phyloP scores from a whole-genome alignment of 805 yeast species.

The Ogataea sp. region DNA sequence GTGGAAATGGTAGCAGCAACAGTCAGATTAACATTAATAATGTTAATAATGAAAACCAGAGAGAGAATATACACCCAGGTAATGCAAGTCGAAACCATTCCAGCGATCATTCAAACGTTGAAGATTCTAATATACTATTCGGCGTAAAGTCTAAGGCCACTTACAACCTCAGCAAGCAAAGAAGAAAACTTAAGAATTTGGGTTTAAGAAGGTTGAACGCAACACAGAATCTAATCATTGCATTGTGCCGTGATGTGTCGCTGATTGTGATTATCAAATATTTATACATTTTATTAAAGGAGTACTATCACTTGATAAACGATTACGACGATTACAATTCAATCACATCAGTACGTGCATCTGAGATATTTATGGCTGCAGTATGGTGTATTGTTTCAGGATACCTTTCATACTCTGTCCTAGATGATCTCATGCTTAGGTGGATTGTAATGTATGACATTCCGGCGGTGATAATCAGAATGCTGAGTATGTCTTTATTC shows the following conservation, averaged over 20 bases:
- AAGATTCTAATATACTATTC: conserved; percentile 5
- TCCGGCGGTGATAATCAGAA: conserved; percentile 80
- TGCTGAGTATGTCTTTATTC: conserved; percentile 73
- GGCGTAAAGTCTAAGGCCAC: conserved; percentile 21
- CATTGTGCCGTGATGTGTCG: conserved; percentile 73
- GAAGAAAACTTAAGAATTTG: conserved; percentile 39
- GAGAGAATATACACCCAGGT: too few relatives aligned
- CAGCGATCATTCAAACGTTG: too few relatives aligned
- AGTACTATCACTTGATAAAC: conserved; percentile 18
- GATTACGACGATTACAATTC: conserved; percentile 6
- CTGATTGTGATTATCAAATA: conserved; percentile 28
- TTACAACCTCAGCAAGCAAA: conserved; percentile 17
- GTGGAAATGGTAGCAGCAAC: too few relatives aligned
- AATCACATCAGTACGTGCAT: conserved; percentile 54
- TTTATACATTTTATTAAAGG: conserved; percentile 16
- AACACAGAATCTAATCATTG: conserved; percentile 65
- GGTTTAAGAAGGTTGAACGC: conserved; percentile 70
- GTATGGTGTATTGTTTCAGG: conserved; percentile 92
- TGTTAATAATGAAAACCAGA: too few relatives aligned
- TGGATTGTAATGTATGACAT: conserved; percentile 91
- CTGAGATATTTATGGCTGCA: conserved; percentile 76
- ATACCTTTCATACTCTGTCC: conserved; percentile 70
- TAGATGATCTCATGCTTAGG: conserved; percentile 85
- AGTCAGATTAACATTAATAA: too few relatives aligned
- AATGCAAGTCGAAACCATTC: background rate